phyloP scores from a whole-genome alignment of 495 filamentous ascomycete species.

The Hyphodiscus hymeniophilus region DNA sequence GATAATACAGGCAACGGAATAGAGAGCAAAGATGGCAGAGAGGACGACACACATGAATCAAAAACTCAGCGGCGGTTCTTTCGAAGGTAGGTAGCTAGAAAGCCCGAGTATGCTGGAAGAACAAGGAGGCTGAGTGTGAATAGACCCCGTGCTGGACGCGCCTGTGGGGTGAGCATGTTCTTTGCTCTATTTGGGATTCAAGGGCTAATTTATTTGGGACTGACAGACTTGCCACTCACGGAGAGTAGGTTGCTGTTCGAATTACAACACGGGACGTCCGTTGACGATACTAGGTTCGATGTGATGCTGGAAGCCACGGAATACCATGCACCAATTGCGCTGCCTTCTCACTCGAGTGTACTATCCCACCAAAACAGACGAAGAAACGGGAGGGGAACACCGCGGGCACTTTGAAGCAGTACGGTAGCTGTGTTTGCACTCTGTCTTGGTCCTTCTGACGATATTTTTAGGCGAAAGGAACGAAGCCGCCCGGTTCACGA shows the following conservation, averaged over 20 bases:
- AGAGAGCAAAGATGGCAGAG: not conserved
- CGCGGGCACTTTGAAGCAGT: conserved; percentile 1
- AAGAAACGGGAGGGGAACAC: conserved; percentile 1
- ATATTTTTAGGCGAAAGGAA: not conserved
- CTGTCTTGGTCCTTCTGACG: not conserved
- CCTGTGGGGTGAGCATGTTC: conserved; percentile 4
- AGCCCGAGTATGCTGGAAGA: not conserved
- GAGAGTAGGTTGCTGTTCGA: conserved; percentile 1
- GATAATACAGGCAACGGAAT: too few species aligned
- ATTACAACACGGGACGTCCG: not conserved
- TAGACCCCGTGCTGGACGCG: conserved; percentile 7
- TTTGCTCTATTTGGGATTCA: not conserved
- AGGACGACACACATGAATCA: not conserved
- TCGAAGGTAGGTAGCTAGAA: conserved; percentile 2
- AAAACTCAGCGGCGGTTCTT: not conserved
- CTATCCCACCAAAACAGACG: conserved; percentile 4
- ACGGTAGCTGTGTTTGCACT: not conserved
- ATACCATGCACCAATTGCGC: conserved; percentile 9
- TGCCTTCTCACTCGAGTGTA: conserved; percentile 6
- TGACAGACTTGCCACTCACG: conserved; percentile 4
- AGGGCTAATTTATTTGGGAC: not conserved
- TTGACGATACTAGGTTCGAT: conserved; percentile 3
- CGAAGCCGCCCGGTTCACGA: not conserved
- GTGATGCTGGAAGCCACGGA: conserved; percentile 6
- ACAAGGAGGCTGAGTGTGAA: not conserved